A percentile compares a stretch with the other conserved stretches of the same genome.
Evolutionary conservation across 805 yeast species (phyloP).

Genomic region (Spencermartinsiella europaea): DNA sequence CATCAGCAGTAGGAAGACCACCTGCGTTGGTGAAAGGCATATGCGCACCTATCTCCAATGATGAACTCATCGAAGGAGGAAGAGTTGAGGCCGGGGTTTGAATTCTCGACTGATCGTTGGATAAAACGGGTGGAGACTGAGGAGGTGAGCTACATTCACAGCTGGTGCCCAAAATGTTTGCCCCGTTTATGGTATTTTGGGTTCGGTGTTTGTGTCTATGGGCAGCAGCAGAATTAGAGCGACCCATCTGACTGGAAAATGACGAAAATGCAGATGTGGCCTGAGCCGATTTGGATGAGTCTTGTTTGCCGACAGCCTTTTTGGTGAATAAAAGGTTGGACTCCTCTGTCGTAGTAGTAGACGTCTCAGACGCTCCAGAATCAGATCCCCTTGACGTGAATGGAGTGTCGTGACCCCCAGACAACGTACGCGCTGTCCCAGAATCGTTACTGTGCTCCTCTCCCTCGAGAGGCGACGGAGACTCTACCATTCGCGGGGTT

Average conservation of each 20-base stretch:
- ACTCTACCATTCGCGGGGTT: too few relatives aligned
- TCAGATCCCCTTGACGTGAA: not conserved
- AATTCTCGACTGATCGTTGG: conserved; percentile 30
- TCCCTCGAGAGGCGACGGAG: not conserved
- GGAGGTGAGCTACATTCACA: conserved; percentile 26
- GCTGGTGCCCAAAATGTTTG: conserved; percentile 21
- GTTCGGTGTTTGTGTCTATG: conserved; percentile 6
- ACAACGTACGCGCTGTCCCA: not conserved
- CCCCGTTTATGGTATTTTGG: not conserved
- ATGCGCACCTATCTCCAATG: conserved; percentile 30
- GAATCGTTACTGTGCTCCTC: not conserved
- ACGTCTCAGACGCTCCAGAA: not conserved
- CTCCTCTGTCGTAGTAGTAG: not conserved
- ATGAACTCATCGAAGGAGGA: conserved; percentile 18
- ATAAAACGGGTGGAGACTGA: conserved; percentile 19
- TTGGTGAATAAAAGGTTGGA: conserved; percentile 10
- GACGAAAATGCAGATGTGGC: conserved; percentile 20
- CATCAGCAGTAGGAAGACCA: not conserved
- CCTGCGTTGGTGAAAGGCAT: conserved; percentile 21
- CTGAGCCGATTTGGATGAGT: conserved; percentile 7
- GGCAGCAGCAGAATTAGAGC: not conserved
- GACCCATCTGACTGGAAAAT: conserved; percentile 10
- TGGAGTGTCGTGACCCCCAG: not conserved
- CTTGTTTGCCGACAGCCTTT: conserved; percentile 11
- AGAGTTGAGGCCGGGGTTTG: conserved; percentile 32